Evolutionary conservation across 768 basidiomycete genomes (phyloP).

Genomic region (Kwoniella dendrophila): DNA sequence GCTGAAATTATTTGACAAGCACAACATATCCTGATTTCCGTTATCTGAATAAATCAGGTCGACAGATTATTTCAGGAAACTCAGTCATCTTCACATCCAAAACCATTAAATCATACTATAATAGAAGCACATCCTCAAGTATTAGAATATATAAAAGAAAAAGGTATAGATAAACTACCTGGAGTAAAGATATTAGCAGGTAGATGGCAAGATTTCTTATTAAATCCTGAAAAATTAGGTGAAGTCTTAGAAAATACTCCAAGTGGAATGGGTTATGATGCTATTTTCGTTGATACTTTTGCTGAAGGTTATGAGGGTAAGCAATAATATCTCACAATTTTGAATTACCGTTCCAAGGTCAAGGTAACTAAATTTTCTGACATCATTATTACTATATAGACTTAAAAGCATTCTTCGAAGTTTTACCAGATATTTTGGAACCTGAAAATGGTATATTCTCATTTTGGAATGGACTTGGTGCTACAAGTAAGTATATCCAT

Average conservation of each 20-base stretch:
- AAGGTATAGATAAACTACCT: slow-evolving; percentile 75
- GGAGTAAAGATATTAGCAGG: slow-evolving; percentile 82
- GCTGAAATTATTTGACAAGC: background rate
- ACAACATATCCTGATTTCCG: background rate
- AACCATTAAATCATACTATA: slow-evolving; percentile 77
- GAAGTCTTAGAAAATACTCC: slow-evolving; percentile 55
- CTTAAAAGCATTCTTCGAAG: slow-evolving; percentile 77
- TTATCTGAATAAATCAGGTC: slow-evolving; percentile 61
- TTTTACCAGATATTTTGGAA: slow-evolving; percentile 73
- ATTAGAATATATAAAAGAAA: slow-evolving; percentile 71
- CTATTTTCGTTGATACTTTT: slow-evolving; percentile 90
- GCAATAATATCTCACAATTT: slow-evolving; percentile 17
- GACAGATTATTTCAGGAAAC: slow-evolving; percentile 77
- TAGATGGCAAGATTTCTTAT: slow-evolving; percentile 82
- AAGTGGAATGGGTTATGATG: slow-evolving; percentile 78
- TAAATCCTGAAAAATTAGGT: slow-evolving; percentile 42
- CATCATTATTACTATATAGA: slow-evolving; percentile 55
- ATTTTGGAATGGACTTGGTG: slow-evolving; percentile 97
- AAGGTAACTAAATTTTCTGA: background rate
- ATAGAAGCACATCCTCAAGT: slow-evolving; percentile 94
- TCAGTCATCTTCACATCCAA: slow-evolving; percentile 51
- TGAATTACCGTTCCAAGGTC: background rate
- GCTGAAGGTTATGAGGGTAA: slow-evolving; percentile 77
- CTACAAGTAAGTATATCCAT: slow-evolving; percentile 69
- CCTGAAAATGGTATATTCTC: slow-evolving; percentile 78